A percentile compares a stretch with the other conserved stretches of the same genome.
Conservation (phyloP, 179 eudicot species). For the Silene vulgaris region DNA sequence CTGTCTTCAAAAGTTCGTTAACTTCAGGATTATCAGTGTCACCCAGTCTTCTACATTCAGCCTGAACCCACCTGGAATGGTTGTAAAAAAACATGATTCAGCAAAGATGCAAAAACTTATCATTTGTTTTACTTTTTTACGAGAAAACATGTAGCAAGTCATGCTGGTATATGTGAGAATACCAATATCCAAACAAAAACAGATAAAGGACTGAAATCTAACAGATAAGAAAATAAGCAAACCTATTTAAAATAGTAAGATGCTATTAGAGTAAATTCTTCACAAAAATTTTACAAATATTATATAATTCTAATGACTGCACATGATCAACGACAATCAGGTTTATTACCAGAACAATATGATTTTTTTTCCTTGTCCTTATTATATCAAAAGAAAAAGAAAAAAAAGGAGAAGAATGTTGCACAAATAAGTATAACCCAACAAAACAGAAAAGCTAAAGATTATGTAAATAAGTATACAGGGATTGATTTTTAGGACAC, state of each 20-base stretch:
- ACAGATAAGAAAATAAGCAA: neutral
- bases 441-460: neutral
- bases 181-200: neutral
- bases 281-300: neutral
- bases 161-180: conserved; percentile 3
- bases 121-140: neutral
- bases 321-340: neutral
- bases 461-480: no score
- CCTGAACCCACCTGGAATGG: conserved; percentile 84
- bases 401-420: neutral
- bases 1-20: conserved; percentile 71
- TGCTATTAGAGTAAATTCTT: neutral
- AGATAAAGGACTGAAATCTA: neutral
- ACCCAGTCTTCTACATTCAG: conserved; percentile 84
- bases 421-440: neutral
- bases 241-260: neutral
- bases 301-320: neutral
- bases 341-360: neutral
- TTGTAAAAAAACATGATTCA: conserved; percentile 17
- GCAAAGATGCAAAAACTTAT: neutral
- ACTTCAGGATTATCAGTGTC: conserved; percentile 98
- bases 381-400: neutral
- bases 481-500: neutral
- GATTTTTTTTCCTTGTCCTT: neutral
- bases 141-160: conserved; percentile 5